A percentile compares a stretch with the other conserved stretches of the same genome.
Evolutionary conservation across 192 early-diverging fungal species (phyloP).

Genomic region (Diversispora epigaea): DNA sequence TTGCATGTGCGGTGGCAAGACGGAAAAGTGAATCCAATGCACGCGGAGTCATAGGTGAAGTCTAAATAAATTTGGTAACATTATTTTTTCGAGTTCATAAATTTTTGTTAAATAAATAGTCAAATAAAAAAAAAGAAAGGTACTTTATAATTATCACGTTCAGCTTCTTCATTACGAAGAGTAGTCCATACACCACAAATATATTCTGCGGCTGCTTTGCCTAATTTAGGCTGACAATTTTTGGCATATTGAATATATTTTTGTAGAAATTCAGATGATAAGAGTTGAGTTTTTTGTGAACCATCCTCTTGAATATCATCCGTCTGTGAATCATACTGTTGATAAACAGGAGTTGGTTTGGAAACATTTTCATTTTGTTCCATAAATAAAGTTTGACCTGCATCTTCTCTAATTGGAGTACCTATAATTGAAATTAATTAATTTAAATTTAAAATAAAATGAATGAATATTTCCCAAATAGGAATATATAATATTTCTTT

Average conservation of each 20-base stretch:
- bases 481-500: not conserved
- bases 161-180: conserved; percentile 75
- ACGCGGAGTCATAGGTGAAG: conserved; percentile 96
- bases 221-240: conserved; percentile 78
- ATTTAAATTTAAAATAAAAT: too few species aligned
- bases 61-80: conserved; percentile 45
- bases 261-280: conserved; percentile 87
- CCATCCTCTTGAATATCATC: conserved; percentile 63
- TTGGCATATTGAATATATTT: conserved; percentile 96
- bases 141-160: conserved; percentile 70
- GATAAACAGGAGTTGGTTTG: conserved; percentile 71
- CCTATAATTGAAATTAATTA: conserved; percentile 28
- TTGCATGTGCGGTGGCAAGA: conserved; percentile 94
- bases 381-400: conserved; percentile 45
- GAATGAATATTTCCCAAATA: too few species aligned
- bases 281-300: conserved; percentile 50
- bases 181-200: conserved; percentile 81
- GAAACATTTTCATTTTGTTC: conserved; percentile 52
- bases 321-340: conserved; percentile 83
- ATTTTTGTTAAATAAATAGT: not conserved
- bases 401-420: conserved; percentile 48
- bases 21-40: conserved; percentile 97
- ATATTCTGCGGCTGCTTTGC: conserved; percentile 77
- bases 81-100: conserved; percentile 9
- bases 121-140: not conserved